phyloP scores from a whole-genome alignment of 2,329 filamentous ascomycete genomes.

The Alternaria solani region DNA sequence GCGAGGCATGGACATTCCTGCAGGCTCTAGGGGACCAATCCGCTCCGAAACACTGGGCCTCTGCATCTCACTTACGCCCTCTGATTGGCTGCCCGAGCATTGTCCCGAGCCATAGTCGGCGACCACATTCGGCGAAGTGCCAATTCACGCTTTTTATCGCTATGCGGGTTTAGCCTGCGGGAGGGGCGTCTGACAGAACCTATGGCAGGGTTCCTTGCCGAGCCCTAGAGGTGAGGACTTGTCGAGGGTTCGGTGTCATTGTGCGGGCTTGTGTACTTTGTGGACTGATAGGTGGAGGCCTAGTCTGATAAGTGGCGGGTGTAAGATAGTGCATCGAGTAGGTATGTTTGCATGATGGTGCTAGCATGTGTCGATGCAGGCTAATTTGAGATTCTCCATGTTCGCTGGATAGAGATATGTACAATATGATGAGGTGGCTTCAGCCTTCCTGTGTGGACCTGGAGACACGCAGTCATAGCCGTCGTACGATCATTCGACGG shows the following conservation, averaged over 20 bases:
- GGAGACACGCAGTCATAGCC: neutral
- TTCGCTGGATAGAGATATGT: neutral
- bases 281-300: neutral
- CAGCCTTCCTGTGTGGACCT: neutral
- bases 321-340: neutral
- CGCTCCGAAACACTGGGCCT: neutral
- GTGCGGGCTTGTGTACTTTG: neutral
- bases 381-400: constrained; percentile 1
- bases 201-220: constrained; percentile 14
- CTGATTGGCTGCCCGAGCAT: constrained; percentile 8
- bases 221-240: neutral
- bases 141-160: constrained; percentile 4
- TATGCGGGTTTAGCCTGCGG: constrained; percentile 11
- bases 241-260: constrained; percentile 5
- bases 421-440: neutral
- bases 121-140: constrained; percentile 27
- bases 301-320: neutral
- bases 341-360: neutral
- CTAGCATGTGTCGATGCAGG: neutral
- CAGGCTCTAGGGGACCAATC: constrained; percentile 1
- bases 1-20: neutral
- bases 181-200: constrained; percentile 19
- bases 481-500: neutral
- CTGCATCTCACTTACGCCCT: neutral
- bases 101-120: constrained; percentile 28